phyloP scores from a whole-genome alignment of 2,329 filamentous ascomycete species.

The Monosporascus sp. region DNA sequence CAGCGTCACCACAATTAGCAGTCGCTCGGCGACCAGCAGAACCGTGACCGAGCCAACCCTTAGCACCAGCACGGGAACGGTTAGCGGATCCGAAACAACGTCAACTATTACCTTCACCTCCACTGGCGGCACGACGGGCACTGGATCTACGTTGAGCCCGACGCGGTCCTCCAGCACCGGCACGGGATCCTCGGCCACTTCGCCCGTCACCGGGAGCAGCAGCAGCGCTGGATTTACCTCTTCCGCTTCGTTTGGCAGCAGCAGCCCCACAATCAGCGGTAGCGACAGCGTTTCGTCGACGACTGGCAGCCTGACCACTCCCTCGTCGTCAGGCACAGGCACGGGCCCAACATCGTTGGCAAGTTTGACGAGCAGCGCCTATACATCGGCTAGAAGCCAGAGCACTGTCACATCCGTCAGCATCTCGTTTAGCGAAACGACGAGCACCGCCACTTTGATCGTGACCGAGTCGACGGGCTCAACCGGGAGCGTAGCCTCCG shows the following conservation, averaged over 20 bases:
- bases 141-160: slow-evolving; percentile 2
- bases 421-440: background rate
- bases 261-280: too few relatives aligned
- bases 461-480: background rate
- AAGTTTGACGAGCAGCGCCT: background rate
- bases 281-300: too few relatives aligned
- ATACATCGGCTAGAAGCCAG: background rate
- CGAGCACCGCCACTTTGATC: background rate
- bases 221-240: slow-evolving; percentile 6
- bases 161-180: slow-evolving; percentile 2
- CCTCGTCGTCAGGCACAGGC: background rate
- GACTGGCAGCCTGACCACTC: background rate
- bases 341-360: background rate
- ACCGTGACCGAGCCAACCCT: background rate
- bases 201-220: slow-evolving; percentile 8
- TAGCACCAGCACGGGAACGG: too few relatives aligned
- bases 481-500: background rate
- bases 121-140: slow-evolving; percentile 1
- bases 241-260: slow-evolving; percentile 2
- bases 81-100: background rate
- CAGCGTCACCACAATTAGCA: background rate
- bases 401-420: background rate
- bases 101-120: background rate
- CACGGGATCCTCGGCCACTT: slow-evolving; percentile 6
- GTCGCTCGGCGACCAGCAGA: background rate